phyloP scores from a whole-genome alignment of 306 rosid species.

The Myrica gale region DNA sequence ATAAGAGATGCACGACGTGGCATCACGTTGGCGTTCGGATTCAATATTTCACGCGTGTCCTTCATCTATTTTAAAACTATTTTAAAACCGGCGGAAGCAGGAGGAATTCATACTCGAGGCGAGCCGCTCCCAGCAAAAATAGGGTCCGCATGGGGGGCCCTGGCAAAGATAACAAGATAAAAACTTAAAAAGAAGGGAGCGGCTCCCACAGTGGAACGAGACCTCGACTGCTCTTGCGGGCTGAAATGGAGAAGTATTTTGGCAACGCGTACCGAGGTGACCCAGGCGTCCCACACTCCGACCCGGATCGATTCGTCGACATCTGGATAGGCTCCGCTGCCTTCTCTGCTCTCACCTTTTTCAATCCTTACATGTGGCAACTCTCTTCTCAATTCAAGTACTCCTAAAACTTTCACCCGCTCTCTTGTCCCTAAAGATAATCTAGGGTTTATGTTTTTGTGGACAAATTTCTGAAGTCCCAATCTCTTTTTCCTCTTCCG shows the following conservation, averaged over 20 bases:
- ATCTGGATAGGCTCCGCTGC: slow-evolving; percentile 73
- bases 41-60: too few species aligned
- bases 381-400: slow-evolving; percentile 69
- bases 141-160: neutral
- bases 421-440: neutral
- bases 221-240: neutral
- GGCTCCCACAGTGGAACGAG: neutral
- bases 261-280: slow-evolving; percentile 91
- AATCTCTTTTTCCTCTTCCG: neutral
- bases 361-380: slow-evolving; percentile 80
- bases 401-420: neutral
- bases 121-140: neutral
- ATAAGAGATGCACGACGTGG: too few species aligned
- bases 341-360: slow-evolving; percentile 46
- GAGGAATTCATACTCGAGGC: too few species aligned
- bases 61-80: too few species aligned
- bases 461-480: neutral
- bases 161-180: neutral
- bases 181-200: too few species aligned
- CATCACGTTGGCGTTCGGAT: too few species aligned
- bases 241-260: slow-evolving; percentile 80
- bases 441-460: neutral
- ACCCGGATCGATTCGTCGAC: slow-evolving; percentile 53
- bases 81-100: too few species aligned
- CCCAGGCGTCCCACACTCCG: slow-evolving; percentile 85